phyloP scores from a whole-genome alignment of 371 early-diverging fungal species.

The Amoeboaphelidium occidentale region DNA sequence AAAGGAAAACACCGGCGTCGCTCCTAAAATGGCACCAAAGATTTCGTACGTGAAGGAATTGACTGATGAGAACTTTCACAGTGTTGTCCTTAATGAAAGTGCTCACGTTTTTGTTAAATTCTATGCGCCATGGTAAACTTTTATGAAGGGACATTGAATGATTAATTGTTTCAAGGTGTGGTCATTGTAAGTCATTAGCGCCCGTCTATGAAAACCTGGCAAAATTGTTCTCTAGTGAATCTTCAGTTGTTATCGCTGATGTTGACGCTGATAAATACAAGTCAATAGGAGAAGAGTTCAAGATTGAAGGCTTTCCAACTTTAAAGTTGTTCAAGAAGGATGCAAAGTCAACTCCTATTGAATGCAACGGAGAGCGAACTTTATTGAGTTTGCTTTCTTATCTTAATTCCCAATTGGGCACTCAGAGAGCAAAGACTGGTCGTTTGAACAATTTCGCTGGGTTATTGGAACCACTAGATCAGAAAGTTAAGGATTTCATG shows the following conservation, averaged over 20 bases:
- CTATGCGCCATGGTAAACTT: slow-evolving; percentile 35
- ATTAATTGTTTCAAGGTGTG: slow-evolving; percentile 24
- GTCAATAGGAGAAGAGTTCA: slow-evolving; percentile 16
- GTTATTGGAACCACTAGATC: too few species aligned
- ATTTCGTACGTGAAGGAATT: slow-evolving; percentile 33
- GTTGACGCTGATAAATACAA: slow-evolving; percentile 50
- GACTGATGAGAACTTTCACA: slow-evolving; percentile 34
- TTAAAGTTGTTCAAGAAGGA: slow-evolving; percentile 88
- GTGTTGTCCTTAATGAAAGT: slow-evolving; percentile 22
- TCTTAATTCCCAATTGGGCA: too few species aligned
- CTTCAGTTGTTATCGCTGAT: slow-evolving; percentile 49
- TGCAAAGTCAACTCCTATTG: too few species aligned
- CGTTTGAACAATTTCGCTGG: too few species aligned
- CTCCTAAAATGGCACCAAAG: too few species aligned
- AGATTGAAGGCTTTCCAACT: slow-evolving; percentile 46
- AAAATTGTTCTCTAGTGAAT: slow-evolving; percentile 20
- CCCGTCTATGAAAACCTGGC: slow-evolving; percentile 22
- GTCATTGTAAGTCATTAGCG: slow-evolving; percentile 42
- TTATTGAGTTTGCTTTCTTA: too few species aligned
- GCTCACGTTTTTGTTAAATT: slow-evolving; percentile 54
- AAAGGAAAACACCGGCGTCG: slow-evolving; percentile 48
- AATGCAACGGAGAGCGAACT: too few species aligned
- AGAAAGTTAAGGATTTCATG: too few species aligned
- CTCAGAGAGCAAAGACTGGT: too few species aligned
- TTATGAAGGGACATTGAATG: background rate